Evolutionary conservation across 2,329 filamentous ascomycete species (phyloP).

Genomic region (Chrysoporthe austroafricana): DNA sequence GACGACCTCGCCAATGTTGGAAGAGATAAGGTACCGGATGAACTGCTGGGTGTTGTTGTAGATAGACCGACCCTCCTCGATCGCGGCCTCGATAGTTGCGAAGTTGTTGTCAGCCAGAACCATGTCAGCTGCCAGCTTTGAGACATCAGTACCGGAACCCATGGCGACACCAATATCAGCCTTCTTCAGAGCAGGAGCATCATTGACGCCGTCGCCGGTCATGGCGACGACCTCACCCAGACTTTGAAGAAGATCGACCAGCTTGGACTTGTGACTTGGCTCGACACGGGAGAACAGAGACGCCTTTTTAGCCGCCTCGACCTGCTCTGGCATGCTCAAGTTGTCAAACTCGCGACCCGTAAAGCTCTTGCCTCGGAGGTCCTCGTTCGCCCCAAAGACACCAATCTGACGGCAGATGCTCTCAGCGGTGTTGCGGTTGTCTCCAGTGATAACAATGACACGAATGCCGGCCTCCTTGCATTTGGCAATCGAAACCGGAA

Average conservation of each 20-base stretch:
- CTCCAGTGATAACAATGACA: conserved; percentile 96
- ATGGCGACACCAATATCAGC: conserved; percentile 98
- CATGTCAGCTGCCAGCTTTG: conserved; percentile 97
- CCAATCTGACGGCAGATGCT: conserved; percentile 97
- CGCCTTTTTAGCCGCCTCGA: conserved; percentile 81
- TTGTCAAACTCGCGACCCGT: conserved; percentile 95
- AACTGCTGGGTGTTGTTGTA: conserved; percentile 99
- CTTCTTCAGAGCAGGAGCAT: conserved; percentile 96
- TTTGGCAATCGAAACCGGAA: conserved; percentile 80
- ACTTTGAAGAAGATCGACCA: conserved; percentile 94
- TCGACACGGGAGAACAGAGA: conserved; percentile 96
- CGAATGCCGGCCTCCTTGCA: conserved; percentile 94
- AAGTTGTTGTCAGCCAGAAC: conserved; percentile 99
- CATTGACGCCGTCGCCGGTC: conserved; percentile 98
- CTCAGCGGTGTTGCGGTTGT: conserved; percentile 97
- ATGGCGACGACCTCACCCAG: conserved; percentile 95
- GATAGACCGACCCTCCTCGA: conserved; percentile 96
- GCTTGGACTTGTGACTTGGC: conserved; percentile 93
- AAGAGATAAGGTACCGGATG: conserved; percentile 98
- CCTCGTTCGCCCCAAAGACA: conserved; percentile 80
- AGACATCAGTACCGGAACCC: conserved; percentile 96
- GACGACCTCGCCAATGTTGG: conserved; percentile 98
- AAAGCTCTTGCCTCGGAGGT: conserved; percentile 88
- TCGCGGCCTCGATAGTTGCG: conserved; percentile 92
- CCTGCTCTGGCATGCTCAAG: conserved; percentile 76